Percentiles rank a stretch among this genome's conserved stretches.
Conservation (phyloP, 805 yeast genomes). For the Starmerella asiatica region DNA sequence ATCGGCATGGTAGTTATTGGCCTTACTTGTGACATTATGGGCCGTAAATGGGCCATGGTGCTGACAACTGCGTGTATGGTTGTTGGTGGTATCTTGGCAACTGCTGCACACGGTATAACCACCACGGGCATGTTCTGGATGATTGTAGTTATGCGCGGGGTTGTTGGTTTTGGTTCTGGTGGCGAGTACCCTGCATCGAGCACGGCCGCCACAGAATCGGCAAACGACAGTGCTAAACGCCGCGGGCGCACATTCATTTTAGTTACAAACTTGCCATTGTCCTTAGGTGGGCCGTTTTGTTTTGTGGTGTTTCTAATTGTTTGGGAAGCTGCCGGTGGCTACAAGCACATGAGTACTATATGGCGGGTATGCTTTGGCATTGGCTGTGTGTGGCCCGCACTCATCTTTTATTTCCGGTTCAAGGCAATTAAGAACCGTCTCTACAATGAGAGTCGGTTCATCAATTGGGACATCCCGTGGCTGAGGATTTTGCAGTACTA, state of each 20-base stretch:
- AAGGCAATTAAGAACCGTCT: slow-evolving; percentile 54
- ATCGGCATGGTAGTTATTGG: slow-evolving; percentile 83
- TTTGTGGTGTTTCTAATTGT: slow-evolving; percentile 49
- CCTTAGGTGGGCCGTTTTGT: slow-evolving; percentile 71
- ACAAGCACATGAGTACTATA: slow-evolving; percentile 86
- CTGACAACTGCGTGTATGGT: slow-evolving; percentile 62
- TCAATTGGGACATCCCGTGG: slow-evolving; percentile 40
- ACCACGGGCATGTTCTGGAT: slow-evolving; percentile 72
- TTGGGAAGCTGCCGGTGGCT: slow-evolving; percentile 38
- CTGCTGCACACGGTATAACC: slow-evolving; percentile 78
- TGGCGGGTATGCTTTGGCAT: slow-evolving; percentile 57
- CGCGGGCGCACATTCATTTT: slow-evolving; percentile 75
- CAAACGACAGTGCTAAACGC: slow-evolving; percentile 79
- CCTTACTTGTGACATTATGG: slow-evolving; percentile 59
- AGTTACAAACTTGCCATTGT: slow-evolving; percentile 78
- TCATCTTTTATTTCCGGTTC: slow-evolving; percentile 57
- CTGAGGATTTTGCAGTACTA: no score
- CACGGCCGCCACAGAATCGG: slow-evolving; percentile 85
- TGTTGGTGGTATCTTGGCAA: slow-evolving; percentile 59
- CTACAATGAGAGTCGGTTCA: slow-evolving; percentile 52
- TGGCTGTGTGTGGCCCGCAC: slow-evolving; percentile 59
- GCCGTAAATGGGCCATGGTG: slow-evolving; percentile 75
- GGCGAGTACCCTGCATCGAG: slow-evolving; percentile 92
- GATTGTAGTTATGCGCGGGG: slow-evolving; percentile 68
- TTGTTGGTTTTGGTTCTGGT: slow-evolving; percentile 85